Percentiles rank a stretch among this genome's conserved stretches.
Evolutionary conservation across 345 rosid genomes (phyloP).

Genomic region (Salix viminalis): DNA sequence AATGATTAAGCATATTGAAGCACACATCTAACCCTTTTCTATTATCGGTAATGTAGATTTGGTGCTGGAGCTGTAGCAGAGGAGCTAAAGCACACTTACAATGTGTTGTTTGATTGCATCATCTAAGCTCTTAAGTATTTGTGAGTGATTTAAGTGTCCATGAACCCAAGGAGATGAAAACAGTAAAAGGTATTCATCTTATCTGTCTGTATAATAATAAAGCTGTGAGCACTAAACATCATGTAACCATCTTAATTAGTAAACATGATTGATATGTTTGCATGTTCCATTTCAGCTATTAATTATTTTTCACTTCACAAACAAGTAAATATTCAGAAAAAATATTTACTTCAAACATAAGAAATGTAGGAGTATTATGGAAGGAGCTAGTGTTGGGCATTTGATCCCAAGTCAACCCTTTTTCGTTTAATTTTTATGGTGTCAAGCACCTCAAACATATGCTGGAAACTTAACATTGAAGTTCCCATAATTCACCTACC

Average conservation of each 20-base stretch:
- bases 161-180: slow-evolving; percentile 20
- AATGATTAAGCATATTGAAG: background rate
- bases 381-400: background rate
- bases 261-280: background rate
- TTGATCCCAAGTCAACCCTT: background rate
- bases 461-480: background rate
- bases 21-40: slow-evolving; percentile 21
- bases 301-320: background rate
- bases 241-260: slow-evolving; percentile 18
- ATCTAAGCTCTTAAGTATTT: slow-evolving; percentile 32
- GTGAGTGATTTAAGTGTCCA: slow-evolving; percentile 22
- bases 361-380: background rate
- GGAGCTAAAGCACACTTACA: slow-evolving; percentile 1
- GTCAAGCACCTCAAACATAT: background rate
- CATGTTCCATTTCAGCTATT: slow-evolving; percentile 6
- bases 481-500: background rate
- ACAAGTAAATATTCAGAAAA: background rate
- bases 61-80: slow-evolving; percentile 81
- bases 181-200: slow-evolving; percentile 22
- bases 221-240: slow-evolving; percentile 9
- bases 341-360: background rate
- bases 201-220: slow-evolving; percentile 36
- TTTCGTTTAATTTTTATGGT: background rate
- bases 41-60: slow-evolving; percentile 50
- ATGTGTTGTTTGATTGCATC: slow-evolving; percentile 22